Evolutionary conservation across 169 alveolate genomes (phyloP), one percentile per base, ranked within the genome.

Genomic region (Cryptosporidium muris): DNA sequence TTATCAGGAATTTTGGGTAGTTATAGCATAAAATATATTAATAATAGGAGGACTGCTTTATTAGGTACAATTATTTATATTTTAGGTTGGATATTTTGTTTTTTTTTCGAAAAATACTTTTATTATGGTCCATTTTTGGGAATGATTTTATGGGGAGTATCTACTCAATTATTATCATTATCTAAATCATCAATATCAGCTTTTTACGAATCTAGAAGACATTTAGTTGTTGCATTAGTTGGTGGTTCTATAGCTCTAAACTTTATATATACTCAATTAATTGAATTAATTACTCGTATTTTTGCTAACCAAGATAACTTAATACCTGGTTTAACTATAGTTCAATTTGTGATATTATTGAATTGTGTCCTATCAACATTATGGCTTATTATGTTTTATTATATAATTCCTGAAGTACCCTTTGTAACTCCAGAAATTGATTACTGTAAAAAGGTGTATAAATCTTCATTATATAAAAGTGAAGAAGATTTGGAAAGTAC

Each of bases 241-340:
- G 85, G 85, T n/a, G 85, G 85, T 2, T 74, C 85, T 2, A 63
- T 74, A 4, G 85, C 74, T 3, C 54, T 74, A 68, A 74, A 63
- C 42, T 74, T 74, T 43, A 68, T 68, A 36, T 74, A 74, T 49
- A 74, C 60, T 66, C 85, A 74, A 74, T 43, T 60, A 25, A 74
- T 74, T 58, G 85, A 58, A 7, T 58, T 48, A 47, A 2, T 74
- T 3, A 68, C 60, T 43, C 25, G 67, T 2, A 47, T 48, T 42
- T 25, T 74, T 42, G 54, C 85, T n/a, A 40, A 42, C 1, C 40
- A 11, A 58, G 80, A 45, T 25, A 25, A 25, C 25, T 25, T 25
- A 25, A 25, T 25, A 25, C 25, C 25, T 25, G 80, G 62, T 16
- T 4, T 74, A 2, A 74, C 43, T 56, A 47, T 60, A 5, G 60